These are phyloP conservation scores for Porphyra umbilicalis DNA, from an alignment of 31 red algal species.

Conservation along the genomic window DNA sequence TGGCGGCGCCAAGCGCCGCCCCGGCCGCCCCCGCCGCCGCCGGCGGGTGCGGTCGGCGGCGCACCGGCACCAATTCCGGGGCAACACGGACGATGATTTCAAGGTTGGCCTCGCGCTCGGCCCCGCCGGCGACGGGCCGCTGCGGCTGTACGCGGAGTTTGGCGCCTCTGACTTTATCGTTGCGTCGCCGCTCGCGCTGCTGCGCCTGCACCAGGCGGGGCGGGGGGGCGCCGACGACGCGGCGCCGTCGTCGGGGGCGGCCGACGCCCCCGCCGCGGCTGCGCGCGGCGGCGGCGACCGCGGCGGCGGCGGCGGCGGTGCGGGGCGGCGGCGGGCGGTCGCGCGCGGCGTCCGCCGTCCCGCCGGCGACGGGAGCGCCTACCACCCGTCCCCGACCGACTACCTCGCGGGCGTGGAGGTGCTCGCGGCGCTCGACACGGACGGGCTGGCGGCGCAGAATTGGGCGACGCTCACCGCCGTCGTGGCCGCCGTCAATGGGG, in stretches of 20 bases:
- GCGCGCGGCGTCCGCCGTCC: neutral
- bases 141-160: slow-evolving; percentile 73
- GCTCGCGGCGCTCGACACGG: slow-evolving; percentile 3
- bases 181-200: slow-evolving; percentile 80
- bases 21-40: neutral
- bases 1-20: neutral
- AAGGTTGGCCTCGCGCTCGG: slow-evolving; percentile 56
- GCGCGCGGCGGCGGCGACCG: neutral
- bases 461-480: slow-evolving; percentile 3
- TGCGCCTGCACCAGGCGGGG: slow-evolving; percentile 3
- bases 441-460: slow-evolving; percentile 22
- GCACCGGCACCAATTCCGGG: slow-evolving; percentile 46
- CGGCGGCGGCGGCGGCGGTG: neutral
- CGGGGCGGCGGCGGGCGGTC: no score
- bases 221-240: slow-evolving; percentile 1
- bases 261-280: neutral
- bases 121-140: slow-evolving; percentile 4
- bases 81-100: slow-evolving; percentile 90
- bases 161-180: slow-evolving; percentile 68
- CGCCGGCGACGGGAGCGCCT: neutral
- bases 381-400: slow-evolving; percentile 1
- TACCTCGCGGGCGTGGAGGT: slow-evolving; percentile 21
- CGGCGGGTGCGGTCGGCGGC: slow-evolving; percentile 33
- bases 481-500: slow-evolving; percentile 8
- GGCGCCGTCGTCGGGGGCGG: no score